Conservation (phyloP, 495 filamentous ascomycete species). For the Aspergillus heteromorphus region DNA sequence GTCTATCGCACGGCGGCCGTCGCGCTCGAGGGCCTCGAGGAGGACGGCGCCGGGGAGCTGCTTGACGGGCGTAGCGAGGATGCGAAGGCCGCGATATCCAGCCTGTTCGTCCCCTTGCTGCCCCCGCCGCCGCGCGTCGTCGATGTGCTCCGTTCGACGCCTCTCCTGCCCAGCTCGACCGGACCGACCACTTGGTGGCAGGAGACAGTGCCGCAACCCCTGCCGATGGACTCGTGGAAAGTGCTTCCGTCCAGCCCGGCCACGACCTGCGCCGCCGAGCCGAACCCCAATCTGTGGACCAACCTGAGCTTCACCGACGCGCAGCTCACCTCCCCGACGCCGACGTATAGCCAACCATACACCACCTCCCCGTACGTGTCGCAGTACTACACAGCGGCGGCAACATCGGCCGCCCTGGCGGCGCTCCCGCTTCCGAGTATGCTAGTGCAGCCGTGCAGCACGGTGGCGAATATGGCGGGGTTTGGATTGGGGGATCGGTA, state of each 20-base stretch:
- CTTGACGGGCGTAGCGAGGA: conserved; percentile 89
- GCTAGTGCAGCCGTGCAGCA: conserved; percentile 78
- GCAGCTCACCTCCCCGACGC: conserved; percentile 66
- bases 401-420: conserved; percentile 56
- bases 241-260: conserved; percentile 83
- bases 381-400: conserved; percentile 63
- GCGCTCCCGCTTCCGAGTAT: conserved; percentile 84
- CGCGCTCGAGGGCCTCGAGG: conserved; percentile 91
- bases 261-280: conserved; percentile 65
- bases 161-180: conserved; percentile 83
- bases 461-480: conserved; percentile 56
- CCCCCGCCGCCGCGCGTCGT: conserved; percentile 90
- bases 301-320: conserved; percentile 64
- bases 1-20: conserved; percentile 87
- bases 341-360: conserved; percentile 75
- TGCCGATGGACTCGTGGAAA: conserved; percentile 86
- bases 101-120: conserved; percentile 80
- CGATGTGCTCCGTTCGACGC: conserved; percentile 80
- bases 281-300: conserved; percentile 72
- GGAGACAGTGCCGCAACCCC: conserved; percentile 47
- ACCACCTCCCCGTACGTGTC: conserved; percentile 64
- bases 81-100: conserved; percentile 82
- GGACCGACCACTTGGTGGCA: conserved; percentile 76
- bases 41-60: conserved; percentile 93
- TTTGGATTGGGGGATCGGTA: conserved; percentile 69